Evolutionary conservation across 2,329 filamentous ascomycete genomes (phyloP), one percentile per base, ranked within the genome.

Genomic region (Clarireedia paspali): DNA sequence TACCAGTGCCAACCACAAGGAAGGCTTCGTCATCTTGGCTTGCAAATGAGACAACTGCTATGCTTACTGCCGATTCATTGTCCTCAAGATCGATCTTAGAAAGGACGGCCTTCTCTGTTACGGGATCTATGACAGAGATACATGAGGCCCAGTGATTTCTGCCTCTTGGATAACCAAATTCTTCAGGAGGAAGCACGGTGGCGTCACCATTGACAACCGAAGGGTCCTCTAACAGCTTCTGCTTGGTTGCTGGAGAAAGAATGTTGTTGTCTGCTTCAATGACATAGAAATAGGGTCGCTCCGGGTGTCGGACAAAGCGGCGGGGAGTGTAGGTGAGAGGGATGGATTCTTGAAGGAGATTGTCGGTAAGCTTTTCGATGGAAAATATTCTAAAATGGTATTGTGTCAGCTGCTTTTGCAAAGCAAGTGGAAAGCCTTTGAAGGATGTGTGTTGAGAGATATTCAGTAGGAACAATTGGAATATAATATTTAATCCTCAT

Each of bases 391-490:
- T 85, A 47, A 9, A 47, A 57, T 17, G n/a, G 24, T 30, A 60
- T 61, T 64, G 80, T 70, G 74, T 68, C 17, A 49, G 55, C 68
- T 50, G 7, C 15, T 47, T 15, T 20, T 14, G 4, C n/a, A 27
- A 14, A n/a, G 27, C n/a, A 27, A 34, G 5, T 30, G 12, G 10
- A 48, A 38, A 10, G 27, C 23, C 12, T 56, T 51, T 17, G 17
- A 20, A 59, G 39, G 42, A 36, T n/a, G 53, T 56, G 63, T 55
- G 63, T 68, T 48, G 44, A 59, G 59, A 64, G 72, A 71, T 61
- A 74, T 71, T 95, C 91, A 95, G 91, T 84, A 95, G 90, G 90
- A 95, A 95, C 91, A 95, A 95, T 95, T 95, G 89, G 85, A 80
- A 78, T 77, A 68, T 73, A 77, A 77, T 73, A 78, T 79, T 84